Conservation (phyloP, 2,329 filamentous ascomycete species). For the Exophiala sp. region DNA sequence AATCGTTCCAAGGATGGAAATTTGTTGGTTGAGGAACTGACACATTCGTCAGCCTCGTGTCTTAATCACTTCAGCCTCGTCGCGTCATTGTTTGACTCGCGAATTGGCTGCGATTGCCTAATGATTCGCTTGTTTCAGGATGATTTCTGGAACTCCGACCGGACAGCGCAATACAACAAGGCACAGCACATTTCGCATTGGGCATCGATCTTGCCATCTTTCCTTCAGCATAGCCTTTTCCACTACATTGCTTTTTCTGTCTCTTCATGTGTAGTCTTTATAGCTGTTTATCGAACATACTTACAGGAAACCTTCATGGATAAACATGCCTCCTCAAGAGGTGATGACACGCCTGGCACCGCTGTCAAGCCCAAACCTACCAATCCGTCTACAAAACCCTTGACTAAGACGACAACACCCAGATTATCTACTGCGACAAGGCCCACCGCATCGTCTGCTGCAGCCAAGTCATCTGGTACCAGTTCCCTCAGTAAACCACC, state of each 20-base stretch:
- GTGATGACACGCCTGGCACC: constrained; percentile 8
- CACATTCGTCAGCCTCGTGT: too few species aligned
- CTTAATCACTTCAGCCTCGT: too few species aligned
- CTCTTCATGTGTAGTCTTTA: neutral
- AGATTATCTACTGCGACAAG: constrained; percentile 32
- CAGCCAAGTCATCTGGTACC: constrained; percentile 33
- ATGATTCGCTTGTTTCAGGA: too few species aligned
- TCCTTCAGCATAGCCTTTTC: neutral
- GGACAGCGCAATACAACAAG: too few species aligned
- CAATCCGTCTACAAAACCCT: constrained; percentile 34
- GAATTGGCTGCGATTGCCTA: too few species aligned
- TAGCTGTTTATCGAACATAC: neutral
- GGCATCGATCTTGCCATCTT: too few species aligned
- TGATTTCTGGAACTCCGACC: too few species aligned
- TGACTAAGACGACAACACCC: constrained; percentile 34
- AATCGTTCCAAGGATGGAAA: too few species aligned
- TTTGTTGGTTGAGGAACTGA: too few species aligned
- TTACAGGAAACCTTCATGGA: constrained; percentile 8
- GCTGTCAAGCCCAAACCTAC: constrained; percentile 30
- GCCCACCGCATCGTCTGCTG: constrained; percentile 28
- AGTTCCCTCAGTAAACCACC: constrained; percentile 45
- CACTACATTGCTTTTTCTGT: neutral
- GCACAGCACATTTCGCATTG: too few species aligned
- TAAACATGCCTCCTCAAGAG: constrained; percentile 8
- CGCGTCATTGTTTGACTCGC: too few species aligned